Conservation (phyloP, 1,284 basidiomycete species). For the Cryptococcus maquisensis region DNA sequence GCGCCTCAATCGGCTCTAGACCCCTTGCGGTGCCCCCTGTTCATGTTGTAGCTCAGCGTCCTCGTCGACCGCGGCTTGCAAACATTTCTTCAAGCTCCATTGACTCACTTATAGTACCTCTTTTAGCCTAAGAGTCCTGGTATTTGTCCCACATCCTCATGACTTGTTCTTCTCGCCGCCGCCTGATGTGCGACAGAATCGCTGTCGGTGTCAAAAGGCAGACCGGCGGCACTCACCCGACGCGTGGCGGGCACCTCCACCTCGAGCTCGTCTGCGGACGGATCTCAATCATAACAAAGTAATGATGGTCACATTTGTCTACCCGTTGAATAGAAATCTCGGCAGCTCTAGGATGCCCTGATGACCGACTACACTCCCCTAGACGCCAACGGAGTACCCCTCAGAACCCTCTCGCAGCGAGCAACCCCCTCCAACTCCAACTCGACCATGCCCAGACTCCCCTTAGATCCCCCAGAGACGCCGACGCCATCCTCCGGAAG, state of each 20-base stretch:
- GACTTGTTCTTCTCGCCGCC: too few species aligned
- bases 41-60: too few species aligned
- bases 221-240: too few species aligned
- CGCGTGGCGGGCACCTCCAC: not conserved
- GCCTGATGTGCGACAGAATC: too few species aligned
- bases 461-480: not conserved
- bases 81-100: too few species aligned
- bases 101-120: too few species aligned
- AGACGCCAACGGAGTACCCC: constrained; percentile 1
- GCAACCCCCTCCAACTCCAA: constrained; percentile 4
- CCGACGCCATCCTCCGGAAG: constrained; percentile 1
- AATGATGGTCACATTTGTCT: not conserved
- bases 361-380: not conserved
- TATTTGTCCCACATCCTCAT: too few species aligned
- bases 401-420: constrained; percentile 20
- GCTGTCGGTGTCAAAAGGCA: too few species aligned
- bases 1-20: too few species aligned
- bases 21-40: too few species aligned
- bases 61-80: too few species aligned
- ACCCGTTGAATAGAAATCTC: constrained; percentile 4
- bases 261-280: not conserved
- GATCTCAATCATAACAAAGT: not conserved
- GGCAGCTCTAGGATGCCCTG: not conserved
- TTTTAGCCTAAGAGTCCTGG: too few species aligned
- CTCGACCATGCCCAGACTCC: not conserved